Conservation (phyloP, 768 basidiomycete genomes). For the Tricholomella constricta region DNA sequence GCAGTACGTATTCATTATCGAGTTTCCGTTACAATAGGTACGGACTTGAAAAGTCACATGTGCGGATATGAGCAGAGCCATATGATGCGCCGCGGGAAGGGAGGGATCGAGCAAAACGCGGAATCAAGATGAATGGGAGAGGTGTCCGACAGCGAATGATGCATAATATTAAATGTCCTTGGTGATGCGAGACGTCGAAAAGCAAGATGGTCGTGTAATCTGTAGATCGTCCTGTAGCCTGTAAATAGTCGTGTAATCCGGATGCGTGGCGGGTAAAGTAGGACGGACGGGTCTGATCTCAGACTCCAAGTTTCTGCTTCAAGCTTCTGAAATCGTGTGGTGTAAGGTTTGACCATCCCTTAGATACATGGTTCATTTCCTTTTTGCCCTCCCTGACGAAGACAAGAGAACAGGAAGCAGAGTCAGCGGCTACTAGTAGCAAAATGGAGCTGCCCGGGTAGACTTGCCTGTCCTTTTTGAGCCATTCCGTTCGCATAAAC, state of each 20-base stretch:
- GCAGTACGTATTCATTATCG: slow-evolving; percentile 11
- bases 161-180: slow-evolving; percentile 6
- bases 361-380: slow-evolving; percentile 53
- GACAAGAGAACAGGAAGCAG: slow-evolving; percentile 3
- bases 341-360: slow-evolving; percentile 49
- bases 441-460: slow-evolving; percentile 8
- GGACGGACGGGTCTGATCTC: slow-evolving; percentile 19
- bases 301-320: slow-evolving; percentile 59
- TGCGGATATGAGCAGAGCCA: slow-evolving; percentile 16
- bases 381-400: slow-evolving; percentile 51
- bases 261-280: neutral
- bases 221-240: neutral
- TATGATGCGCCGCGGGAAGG: slow-evolving; percentile 16
- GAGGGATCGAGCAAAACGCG: slow-evolving; percentile 15
- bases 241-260: neutral
- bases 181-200: slow-evolving; percentile 9
- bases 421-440: neutral
- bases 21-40: slow-evolving; percentile 6
- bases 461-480: slow-evolving; percentile 54
- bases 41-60: slow-evolving; percentile 9
- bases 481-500: slow-evolving; percentile 54
- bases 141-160: slow-evolving; percentile 7
- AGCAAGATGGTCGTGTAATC: neutral
- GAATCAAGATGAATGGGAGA: slow-evolving; percentile 3
- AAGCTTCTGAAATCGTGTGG: slow-evolving; percentile 54